Evolutionary conservation across 1,284 basidiomycete genomes (phyloP), one percentile per base, ranked within the genome.

Genomic region (Malassezia sp.): DNA sequence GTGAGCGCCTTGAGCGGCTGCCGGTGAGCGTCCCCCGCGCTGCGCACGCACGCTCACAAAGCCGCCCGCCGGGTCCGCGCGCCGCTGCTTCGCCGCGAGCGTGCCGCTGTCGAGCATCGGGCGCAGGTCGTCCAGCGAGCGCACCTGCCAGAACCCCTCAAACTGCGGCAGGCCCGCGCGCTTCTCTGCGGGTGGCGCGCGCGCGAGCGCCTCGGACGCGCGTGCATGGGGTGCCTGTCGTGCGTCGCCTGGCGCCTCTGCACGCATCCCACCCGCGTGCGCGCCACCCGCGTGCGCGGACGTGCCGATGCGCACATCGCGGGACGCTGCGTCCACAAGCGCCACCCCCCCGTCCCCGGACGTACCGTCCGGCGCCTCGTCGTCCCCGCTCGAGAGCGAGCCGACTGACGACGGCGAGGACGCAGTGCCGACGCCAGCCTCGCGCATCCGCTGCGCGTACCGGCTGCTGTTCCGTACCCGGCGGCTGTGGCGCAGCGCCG

Each of bases 1-100:
- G 67, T 66, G 42, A 70, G 46, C 7, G 67, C 67, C 42, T 70
- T 70, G 36, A 70, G 57, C 22, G 66, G 63, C 52, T 53, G 50
- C n/a, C n/a, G n/a, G n/a, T n/a, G n/a, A n/a, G n/a, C 26, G 36
- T 30, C 22, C 36, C 29, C 23, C 26, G 0, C 5, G 8, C 10
- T 7, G 22, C 9, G 14, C 17, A 54, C 52, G 39, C 29, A 54
- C 48, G 33, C 65, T 67, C 26, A 70, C 63, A 22, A 56, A 61
- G 14, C 64, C 67, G 21, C 67, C 65, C 8, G 57, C 48, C 8
- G 66, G 66, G 44, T 69, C 66, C 4, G 66, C 66, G 24, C 66
- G 49, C 5, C 63, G 47, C 56, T 28, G 57, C 56, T 27, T 54
- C 53, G 12, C 49, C 42, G 11, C 53, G 50, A 35, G 49, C 49